Evolutionary conservation across 306 rosid species (phyloP).

Genomic region (Pterocarpus santalinus): DNA sequence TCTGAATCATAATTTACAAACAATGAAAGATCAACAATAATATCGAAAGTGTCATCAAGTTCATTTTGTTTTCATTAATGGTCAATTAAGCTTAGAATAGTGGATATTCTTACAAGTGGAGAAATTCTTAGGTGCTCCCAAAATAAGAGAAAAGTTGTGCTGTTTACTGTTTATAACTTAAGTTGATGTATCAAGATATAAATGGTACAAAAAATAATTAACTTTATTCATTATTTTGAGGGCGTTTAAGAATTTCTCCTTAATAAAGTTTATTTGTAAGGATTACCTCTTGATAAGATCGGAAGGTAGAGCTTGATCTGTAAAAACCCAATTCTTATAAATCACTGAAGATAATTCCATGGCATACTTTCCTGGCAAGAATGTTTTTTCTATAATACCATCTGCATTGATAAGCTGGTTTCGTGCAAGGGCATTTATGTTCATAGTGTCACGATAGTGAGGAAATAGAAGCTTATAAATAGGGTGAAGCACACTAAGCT

Average conservation of each 20-base stretch:
- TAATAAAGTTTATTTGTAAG: neutral
- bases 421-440: conserved; percentile 52
- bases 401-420: conserved; percentile 43
- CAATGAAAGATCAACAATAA: neutral
- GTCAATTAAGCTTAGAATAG: no score
- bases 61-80: no score
- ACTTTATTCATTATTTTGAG: no score
- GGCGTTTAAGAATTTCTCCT: no score
- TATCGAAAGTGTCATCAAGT: neutral
- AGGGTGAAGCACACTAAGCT: conserved; percentile 55
- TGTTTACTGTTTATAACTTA: no score
- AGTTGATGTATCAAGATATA: no score
- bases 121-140: no score
- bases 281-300: conserved; percentile 69
- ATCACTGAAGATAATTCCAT: conserved; percentile 47
- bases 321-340: conserved; percentile 52
- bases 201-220: no score
- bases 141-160: no score
- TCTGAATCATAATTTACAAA: neutral
- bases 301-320: conserved; percentile 50
- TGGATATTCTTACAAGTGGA: no score
- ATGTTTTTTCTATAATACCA: conserved; percentile 49
- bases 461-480: conserved; percentile 50
- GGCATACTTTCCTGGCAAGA: conserved; percentile 39
- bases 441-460: conserved; percentile 57